phyloP scores from a whole-genome alignment of 352 stramenopile species.

The Phytophthora europaea region DNA sequence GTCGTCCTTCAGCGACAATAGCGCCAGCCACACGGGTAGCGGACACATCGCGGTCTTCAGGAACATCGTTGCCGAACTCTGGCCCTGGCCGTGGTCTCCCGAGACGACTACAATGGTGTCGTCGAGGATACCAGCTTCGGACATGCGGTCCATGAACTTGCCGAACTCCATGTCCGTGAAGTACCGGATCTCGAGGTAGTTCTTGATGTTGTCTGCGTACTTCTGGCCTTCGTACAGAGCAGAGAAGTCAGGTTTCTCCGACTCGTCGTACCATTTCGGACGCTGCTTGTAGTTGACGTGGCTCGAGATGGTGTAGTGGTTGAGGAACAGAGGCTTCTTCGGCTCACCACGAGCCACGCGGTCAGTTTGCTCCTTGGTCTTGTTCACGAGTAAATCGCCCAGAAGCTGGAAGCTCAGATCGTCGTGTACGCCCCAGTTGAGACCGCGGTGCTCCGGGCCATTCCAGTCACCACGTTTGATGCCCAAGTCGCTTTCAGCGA shows the following conservation, averaged over 20 bases:
- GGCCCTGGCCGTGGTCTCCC: constrained; percentile 55
- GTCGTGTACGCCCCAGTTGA: constrained; percentile 58
- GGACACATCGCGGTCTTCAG: constrained; percentile 43
- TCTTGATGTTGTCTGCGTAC: constrained; percentile 33
- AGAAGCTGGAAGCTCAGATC: constrained; percentile 56
- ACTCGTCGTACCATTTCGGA: constrained; percentile 45
- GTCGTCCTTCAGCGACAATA: constrained; percentile 43
- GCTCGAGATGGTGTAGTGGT: constrained; percentile 66
- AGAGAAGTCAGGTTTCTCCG: constrained; percentile 47
- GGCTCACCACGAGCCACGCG: constrained; percentile 17
- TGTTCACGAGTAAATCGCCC: constrained; percentile 54
- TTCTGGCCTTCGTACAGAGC: constrained; percentile 39
- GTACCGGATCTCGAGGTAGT: constrained; percentile 59
- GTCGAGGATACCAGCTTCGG: constrained; percentile 46
- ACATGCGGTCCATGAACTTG: constrained; percentile 61
- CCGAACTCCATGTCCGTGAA: constrained; percentile 57
- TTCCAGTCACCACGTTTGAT: constrained; percentile 52
- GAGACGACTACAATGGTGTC: constrained; percentile 62
- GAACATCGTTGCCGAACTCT: constrained; percentile 37
- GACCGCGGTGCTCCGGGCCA: constrained; percentile 17
- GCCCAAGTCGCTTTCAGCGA: constrained; percentile 43
- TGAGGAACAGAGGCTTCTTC: constrained; percentile 58
- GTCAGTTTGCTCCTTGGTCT: constrained; percentile 38
- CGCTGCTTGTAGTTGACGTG: constrained; percentile 46
- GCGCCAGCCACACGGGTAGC: constrained; percentile 40